phyloP scores from a whole-genome alignment of 345 rosid genomes.

The Ricinus communis region DNA sequence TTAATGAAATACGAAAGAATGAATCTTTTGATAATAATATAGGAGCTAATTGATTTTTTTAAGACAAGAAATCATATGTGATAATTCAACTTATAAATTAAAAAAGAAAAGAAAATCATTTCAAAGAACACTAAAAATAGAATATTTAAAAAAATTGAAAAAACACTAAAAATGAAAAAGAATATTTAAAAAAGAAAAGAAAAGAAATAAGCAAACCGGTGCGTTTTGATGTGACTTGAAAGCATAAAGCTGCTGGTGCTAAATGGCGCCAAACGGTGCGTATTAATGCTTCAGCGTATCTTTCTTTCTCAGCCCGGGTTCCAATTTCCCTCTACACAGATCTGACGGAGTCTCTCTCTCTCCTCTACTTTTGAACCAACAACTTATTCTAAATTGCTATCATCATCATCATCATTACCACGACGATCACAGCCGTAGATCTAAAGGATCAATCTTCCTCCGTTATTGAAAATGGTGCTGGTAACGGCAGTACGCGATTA shows the following conservation, averaged over 20 bases:
- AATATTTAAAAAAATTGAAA: not conserved
- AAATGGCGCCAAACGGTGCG: not conserved
- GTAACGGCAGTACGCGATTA: constrained; percentile 84
- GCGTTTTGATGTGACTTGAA: not conserved
- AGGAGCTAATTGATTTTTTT: no score
- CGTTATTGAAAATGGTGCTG: constrained; percentile 54
- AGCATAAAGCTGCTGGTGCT: not conserved
- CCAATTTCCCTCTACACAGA: not conserved
- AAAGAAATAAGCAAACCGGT: not conserved
- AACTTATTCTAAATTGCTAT: not conserved
- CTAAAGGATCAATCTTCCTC: constrained; percentile 9
- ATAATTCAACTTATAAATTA: no score
- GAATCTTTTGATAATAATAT: no score
- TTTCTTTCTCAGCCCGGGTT: not conserved
- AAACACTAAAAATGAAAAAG: not conserved
- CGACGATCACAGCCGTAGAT: constrained; percentile 23
- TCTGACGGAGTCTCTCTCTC: not conserved
- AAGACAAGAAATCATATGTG: no score
- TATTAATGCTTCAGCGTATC: not conserved
- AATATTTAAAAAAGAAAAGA: not conserved
- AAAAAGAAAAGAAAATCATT: no score
- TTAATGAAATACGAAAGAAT: no score
- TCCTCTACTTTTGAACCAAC: not conserved
- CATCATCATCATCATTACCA: not conserved
- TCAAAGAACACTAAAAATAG: no score